phyloP scores from a whole-genome alignment of 23 red algal species.

The Agarophyton chilense region DNA sequence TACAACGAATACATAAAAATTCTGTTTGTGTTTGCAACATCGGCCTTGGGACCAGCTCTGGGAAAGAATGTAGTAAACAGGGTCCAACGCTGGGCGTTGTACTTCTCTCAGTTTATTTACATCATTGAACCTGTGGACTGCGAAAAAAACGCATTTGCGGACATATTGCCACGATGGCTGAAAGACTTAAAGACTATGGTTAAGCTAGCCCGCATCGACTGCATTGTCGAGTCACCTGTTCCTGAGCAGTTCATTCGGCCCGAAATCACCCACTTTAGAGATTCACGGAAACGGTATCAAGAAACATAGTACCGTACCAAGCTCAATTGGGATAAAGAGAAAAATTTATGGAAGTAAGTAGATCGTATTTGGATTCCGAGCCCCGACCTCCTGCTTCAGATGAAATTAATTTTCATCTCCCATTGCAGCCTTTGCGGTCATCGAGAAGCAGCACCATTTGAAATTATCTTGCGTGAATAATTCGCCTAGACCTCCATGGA shows the following conservation, averaged over 20 bases:
- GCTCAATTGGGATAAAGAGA: no score
- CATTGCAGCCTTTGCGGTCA: slow-evolving; percentile 22
- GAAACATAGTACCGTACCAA: no score
- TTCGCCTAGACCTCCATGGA: not conserved
- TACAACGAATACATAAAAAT: slow-evolving; percentile 18
- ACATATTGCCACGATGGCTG: slow-evolving; percentile 45
- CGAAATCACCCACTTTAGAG: no score
- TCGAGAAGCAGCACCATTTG: not conserved
- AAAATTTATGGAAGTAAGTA: no score
- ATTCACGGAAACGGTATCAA: no score
- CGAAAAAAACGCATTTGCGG: slow-evolving; percentile 13
- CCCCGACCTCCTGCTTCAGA: not conserved
- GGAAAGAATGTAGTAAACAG: slow-evolving; percentile 16
- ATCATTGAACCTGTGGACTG: slow-evolving; percentile 14
- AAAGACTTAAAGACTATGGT: not conserved
- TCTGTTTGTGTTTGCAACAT: slow-evolving; percentile 27
- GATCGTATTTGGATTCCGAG: not conserved
- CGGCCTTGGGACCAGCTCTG: not conserved
- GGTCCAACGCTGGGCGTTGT: slow-evolving; percentile 42
- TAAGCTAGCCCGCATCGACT: no score
- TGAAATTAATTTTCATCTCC: not conserved
- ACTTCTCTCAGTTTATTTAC: slow-evolving; percentile 34
- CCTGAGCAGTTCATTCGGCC: no score
- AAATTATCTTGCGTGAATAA: not conserved
- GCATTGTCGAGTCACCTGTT: no score